Percentiles rank a stretch among this genome's conserved stretches.
Evolutionary conservation across 306 rosid species (phyloP).

Genomic region (Vigna trinervia): DNA sequence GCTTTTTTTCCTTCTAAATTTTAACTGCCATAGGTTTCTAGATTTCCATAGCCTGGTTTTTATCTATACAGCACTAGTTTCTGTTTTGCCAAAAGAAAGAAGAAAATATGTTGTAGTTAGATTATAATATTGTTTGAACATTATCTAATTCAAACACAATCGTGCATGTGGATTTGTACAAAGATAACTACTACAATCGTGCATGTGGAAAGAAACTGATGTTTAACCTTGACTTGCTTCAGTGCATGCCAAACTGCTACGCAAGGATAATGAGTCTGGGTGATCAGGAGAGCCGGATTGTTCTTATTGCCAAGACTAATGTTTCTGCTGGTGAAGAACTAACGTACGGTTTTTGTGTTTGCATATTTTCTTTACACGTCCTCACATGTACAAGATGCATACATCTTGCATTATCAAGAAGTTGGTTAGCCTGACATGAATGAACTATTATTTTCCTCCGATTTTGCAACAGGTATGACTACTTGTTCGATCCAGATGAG

Average conservation of each 20-base stretch:
- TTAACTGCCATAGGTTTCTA: no score
- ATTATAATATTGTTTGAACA: conserved; percentile 13
- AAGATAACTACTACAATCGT: conserved; percentile 13
- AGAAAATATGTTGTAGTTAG: conserved; percentile 12
- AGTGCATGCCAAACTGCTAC: conserved; percentile 98
- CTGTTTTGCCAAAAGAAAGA: conserved; percentile 8
- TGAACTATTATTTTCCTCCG: not conserved
- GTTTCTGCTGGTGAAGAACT: conserved; percentile 92
- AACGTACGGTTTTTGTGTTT: conserved; percentile 59
- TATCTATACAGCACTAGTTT: not conserved
- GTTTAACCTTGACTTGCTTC: conserved; percentile 48
- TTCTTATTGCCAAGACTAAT: conserved; percentile 82
- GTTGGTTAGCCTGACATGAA: conserved; percentile 22
- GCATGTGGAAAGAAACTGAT: conserved; percentile 28
- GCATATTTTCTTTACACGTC: not conserved
- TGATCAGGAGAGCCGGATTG: conserved; percentile 78
- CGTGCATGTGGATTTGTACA: conserved; percentile 35
- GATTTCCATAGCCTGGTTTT: not conserved
- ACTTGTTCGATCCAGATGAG: conserved; percentile 93
- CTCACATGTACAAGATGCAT: conserved; percentile 5
- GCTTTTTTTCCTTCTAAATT: no score
- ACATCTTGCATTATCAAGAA: not conserved
- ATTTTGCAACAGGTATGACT: conserved; percentile 78
- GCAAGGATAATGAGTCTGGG: conserved; percentile 90
- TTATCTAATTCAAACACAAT: conserved; percentile 4